A percentile compares a stretch with the other conserved stretches of the same genome.
Conservation (phyloP, 768 basidiomycete genomes). For the Hypsizygus marmoreus region DNA sequence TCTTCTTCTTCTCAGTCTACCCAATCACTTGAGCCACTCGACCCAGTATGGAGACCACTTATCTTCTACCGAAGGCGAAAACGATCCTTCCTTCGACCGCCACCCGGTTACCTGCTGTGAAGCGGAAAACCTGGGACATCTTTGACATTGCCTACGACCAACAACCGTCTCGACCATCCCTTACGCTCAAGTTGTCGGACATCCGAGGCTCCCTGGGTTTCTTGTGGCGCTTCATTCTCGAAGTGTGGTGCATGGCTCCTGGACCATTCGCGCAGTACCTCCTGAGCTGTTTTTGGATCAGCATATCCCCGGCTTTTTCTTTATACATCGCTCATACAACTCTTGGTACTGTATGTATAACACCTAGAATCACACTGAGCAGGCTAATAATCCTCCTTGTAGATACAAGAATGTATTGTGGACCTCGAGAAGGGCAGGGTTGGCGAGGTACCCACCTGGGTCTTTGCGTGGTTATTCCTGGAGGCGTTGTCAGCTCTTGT, state of each 20-base stretch:
- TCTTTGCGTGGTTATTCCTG: too few relatives aligned
- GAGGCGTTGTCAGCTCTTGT: too few relatives aligned
- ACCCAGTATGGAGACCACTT: too few relatives aligned
- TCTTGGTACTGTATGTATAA: constrained; percentile 30
- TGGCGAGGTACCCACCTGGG: too few relatives aligned
- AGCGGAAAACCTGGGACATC: constrained; percentile 33
- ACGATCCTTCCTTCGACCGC: background rate
- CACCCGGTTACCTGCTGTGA: constrained; percentile 11
- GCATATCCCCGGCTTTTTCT: constrained; percentile 33
- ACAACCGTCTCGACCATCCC: background rate
- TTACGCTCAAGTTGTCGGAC: background rate
- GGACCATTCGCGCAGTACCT: constrained; percentile 24
- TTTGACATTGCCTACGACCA: constrained; percentile 35
- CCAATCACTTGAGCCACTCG: too few relatives aligned
- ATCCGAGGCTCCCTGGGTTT: too few relatives aligned
- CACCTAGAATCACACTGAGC: too few relatives aligned
- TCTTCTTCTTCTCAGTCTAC: too few relatives aligned
- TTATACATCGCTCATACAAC: constrained; percentile 34
- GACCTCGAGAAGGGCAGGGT: too few relatives aligned
- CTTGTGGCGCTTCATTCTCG: constrained; percentile 22
- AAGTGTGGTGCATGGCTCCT: constrained; percentile 25
- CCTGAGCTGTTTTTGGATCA: constrained; percentile 28
- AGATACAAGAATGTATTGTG: too few relatives aligned
- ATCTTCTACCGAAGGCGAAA: too few relatives aligned
- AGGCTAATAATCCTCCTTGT: too few relatives aligned